Percentiles rank a stretch among this genome's conserved stretches.
phyloP scores from a whole-genome alignment of 208 protist genomes.

The Trypanosoma conorhini region DNA sequence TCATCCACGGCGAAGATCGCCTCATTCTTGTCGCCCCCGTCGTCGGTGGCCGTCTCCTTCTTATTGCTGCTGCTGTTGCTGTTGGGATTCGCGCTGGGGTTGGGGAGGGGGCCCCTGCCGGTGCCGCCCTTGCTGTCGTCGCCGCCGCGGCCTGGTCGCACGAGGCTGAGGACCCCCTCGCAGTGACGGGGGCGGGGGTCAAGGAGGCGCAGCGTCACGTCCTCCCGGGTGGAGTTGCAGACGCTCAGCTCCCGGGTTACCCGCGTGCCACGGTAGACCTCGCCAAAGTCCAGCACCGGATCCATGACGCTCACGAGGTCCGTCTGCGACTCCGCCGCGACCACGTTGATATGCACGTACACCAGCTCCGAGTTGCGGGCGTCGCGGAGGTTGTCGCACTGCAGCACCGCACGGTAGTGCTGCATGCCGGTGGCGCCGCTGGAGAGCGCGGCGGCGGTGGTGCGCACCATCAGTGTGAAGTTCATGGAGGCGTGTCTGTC shows the following conservation, averaged over 20 bases:
- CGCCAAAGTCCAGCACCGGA: slow-evolving; percentile 71
- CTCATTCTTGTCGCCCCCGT: not conserved
- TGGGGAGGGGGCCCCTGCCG: not conserved
- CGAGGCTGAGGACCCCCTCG: slow-evolving; percentile 54
- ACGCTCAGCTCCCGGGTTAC: slow-evolving; percentile 41
- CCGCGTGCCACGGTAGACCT: slow-evolving; percentile 73
- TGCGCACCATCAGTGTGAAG: slow-evolving; percentile 75
- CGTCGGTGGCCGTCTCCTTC: not conserved
- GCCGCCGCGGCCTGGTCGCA: slow-evolving; percentile 5
- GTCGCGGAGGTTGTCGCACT: slow-evolving; percentile 86
- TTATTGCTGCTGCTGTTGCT: slow-evolving; percentile 2
- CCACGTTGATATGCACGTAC: slow-evolving; percentile 70
- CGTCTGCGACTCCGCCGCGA: slow-evolving; percentile 51
- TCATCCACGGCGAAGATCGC: slow-evolving; percentile 44
- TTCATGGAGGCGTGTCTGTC: slow-evolving; percentile 73
- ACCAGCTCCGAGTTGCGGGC: slow-evolving; percentile 61
- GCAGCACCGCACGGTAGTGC: slow-evolving; percentile 61
- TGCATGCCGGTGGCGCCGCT: slow-evolving; percentile 5
- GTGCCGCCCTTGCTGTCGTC: not conserved
- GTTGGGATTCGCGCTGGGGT: not conserved
- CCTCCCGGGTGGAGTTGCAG: slow-evolving; percentile 49
- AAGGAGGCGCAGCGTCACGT: slow-evolving; percentile 51
- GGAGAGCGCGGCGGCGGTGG: slow-evolving; percentile 22
- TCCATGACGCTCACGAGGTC: slow-evolving; percentile 60
- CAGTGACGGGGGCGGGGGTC: slow-evolving; percentile 46